Percentiles rank a stretch among this genome's conserved stretches.
These are phyloP conservation scores for Blastomyces emzantsi DNA, from an alignment of 2,329 filamentous ascomycete genomes.

Conservation along the genomic window DNA sequence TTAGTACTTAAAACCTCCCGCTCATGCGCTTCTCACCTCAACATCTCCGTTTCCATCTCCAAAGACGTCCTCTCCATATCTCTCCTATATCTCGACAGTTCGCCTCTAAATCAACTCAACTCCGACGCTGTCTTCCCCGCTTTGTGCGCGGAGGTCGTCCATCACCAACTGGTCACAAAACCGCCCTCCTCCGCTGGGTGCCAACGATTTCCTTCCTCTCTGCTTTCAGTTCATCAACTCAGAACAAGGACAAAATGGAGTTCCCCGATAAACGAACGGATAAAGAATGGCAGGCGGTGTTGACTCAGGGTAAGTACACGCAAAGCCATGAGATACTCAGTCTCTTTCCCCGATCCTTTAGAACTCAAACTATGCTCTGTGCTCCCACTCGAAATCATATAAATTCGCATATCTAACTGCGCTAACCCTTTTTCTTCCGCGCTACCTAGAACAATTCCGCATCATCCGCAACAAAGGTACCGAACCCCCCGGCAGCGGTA, in stretches of 20 bases:
- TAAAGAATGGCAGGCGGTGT: conserved; percentile 80
- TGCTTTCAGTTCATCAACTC: conserved; percentile 57
- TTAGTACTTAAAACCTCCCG: neutral
- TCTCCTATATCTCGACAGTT: neutral
- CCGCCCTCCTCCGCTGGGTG: conserved; percentile 52
- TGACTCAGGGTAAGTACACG: conserved; percentile 54
- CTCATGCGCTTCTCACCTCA: neutral
- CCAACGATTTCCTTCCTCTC: conserved; percentile 69
- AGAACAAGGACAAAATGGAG: conserved; percentile 22
- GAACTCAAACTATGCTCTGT: conserved; percentile 22
- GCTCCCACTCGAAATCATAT: neutral
- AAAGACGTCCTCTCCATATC: neutral
- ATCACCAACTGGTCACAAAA: conserved; percentile 18
- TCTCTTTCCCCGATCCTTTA: no score
- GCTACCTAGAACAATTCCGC: conserved; percentile 77
- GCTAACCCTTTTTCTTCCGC: neutral
- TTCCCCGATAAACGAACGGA: conserved; percentile 63
- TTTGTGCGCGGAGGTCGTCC: neutral
- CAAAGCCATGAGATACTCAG: no score
- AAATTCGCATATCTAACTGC: neutral
- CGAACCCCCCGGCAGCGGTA: conserved; percentile 67
- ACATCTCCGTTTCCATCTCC: neutral
- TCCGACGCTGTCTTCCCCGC: neutral
- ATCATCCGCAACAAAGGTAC: conserved; percentile 89
- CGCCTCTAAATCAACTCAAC: neutral